These are phyloP conservation scores for Chaetomium sp. DNA, from an alignment of 2,329 filamentous ascomycete species.

Conservation along the genomic window DNA sequence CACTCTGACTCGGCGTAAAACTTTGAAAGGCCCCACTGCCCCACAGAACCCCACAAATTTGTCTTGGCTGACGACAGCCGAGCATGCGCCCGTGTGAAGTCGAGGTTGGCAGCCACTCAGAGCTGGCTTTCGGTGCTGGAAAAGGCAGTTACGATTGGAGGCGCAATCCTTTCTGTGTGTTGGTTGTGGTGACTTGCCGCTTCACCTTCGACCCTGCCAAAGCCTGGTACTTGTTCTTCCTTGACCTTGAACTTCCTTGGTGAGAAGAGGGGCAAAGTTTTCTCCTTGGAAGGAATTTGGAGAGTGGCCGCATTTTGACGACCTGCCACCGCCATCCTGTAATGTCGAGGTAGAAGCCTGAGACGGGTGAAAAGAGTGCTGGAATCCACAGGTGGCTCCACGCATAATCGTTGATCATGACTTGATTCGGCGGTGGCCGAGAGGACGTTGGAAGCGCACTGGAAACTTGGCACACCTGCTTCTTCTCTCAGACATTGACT, in stretches of 20 bases:
- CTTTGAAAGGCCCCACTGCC: background rate
- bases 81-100: background rate
- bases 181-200: no score
- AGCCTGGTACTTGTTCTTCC: no score
- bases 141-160: background rate
- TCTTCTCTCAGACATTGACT: background rate
- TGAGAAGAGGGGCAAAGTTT: no score
- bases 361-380: no score
- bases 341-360: no score
- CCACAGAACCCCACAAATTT: background rate
- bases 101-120: background rate
- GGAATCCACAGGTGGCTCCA: background rate
- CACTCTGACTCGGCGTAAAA: background rate
- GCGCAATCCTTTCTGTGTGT: no score
- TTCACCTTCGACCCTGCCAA: no score
- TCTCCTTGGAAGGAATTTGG: no score
- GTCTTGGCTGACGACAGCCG: background rate
- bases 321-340: no score
- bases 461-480: background rate
- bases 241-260: no score
- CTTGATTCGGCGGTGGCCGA: background rate
- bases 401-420: background rate
- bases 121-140: background rate
- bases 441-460: background rate
- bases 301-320: no score